A percentile compares a stretch with the other conserved stretches of the same genome.
These are phyloP conservation scores for Grosmannia clavigera DNA, from an alignment of 2,329 filamentous ascomycete genomes.

Conservation along the genomic window DNA sequence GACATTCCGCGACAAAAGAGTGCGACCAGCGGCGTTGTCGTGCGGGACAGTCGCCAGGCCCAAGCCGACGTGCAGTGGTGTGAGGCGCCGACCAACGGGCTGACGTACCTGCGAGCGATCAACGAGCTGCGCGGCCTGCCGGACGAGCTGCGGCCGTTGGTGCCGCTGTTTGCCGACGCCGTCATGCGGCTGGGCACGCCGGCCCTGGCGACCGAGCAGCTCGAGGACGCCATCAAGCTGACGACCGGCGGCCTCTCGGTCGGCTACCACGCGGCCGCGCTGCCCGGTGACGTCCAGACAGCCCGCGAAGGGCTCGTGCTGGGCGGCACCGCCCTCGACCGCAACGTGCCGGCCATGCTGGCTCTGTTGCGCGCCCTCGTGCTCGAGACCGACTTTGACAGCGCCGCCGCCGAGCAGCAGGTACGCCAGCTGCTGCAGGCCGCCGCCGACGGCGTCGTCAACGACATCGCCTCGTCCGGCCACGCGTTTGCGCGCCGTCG, in stretches of 20 bases:
- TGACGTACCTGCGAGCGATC: conserved; percentile 91
- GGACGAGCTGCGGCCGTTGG: conserved; percentile 68
- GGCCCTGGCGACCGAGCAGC: conserved; percentile 78
- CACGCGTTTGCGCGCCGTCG: conserved; percentile 77
- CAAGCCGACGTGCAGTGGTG: conserved; percentile 52
- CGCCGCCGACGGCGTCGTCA: conserved; percentile 78
- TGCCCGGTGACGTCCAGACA: conserved; percentile 55
- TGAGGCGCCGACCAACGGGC: conserved; percentile 83
- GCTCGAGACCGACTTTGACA: conserved; percentile 80
- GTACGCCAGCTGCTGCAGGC: conserved; percentile 79
- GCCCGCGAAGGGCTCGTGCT: conserved; percentile 75
- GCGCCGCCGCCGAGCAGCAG: conserved; percentile 65
- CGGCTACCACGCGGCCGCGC: conserved; percentile 71
- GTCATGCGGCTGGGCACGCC: conserved; percentile 90
- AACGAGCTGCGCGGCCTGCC: conserved; percentile 69
- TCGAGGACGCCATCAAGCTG: conserved; percentile 91
- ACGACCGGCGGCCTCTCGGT: conserved; percentile 87
- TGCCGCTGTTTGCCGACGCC: conserved; percentile 83
- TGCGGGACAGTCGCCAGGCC: conserved; percentile 45
- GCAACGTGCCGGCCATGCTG: conserved; percentile 85
- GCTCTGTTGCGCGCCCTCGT: conserved; percentile 70
- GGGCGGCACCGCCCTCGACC: conserved; percentile 76
- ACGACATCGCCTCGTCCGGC: conserved; percentile 81
- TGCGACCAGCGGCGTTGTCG: conserved; percentile 31
- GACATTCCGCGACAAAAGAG: conserved; percentile 79